Percentiles rank a stretch among this genome's conserved stretches.
Conservation (phyloP, 2,329 filamentous ascomycete species). For the Tolypocladium guangdongense region DNA sequence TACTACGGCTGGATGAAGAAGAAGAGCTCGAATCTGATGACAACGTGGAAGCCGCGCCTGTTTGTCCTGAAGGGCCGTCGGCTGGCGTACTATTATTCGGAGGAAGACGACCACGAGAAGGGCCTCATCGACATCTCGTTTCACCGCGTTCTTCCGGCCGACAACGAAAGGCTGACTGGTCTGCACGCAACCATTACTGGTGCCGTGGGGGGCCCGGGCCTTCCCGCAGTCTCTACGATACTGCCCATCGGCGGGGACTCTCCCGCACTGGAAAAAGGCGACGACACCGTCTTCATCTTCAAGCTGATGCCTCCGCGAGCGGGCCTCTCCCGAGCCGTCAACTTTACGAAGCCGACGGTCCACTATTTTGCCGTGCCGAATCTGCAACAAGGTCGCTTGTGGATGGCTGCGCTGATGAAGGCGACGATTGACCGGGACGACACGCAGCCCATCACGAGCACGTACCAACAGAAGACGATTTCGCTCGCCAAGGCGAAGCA, state of each 20-base stretch:
- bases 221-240: constrained; percentile 43
- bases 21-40: constrained; percentile 90
- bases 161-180: constrained; percentile 81
- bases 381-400: constrained; percentile 74
- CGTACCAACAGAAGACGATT: constrained; percentile 95
- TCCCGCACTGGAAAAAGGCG: constrained; percentile 31
- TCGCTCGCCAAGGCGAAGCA: constrained; percentile 78
- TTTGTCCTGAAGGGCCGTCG: constrained; percentile 89
- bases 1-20: constrained; percentile 99
- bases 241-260: constrained; percentile 33
- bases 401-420: constrained; percentile 99
- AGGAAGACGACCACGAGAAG: constrained; percentile 84
- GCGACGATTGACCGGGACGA: constrained; percentile 93
- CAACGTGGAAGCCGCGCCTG: constrained; percentile 93
- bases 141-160: constrained; percentile 89
- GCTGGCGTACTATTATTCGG: constrained; percentile 91
- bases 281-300: constrained; percentile 86
- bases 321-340: constrained; percentile 80
- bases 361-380: constrained; percentile 97
- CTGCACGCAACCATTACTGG: constrained; percentile 88
- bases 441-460: constrained; percentile 68
- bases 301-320: constrained; percentile 87
- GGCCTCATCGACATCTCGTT: constrained; percentile 96
- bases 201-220: constrained; percentile 42
- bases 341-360: constrained; percentile 93